These are phyloP conservation scores for Yamadazyma dushanensis DNA, from an alignment of 1,139 yeast genomes.

Conservation along the genomic window DNA sequence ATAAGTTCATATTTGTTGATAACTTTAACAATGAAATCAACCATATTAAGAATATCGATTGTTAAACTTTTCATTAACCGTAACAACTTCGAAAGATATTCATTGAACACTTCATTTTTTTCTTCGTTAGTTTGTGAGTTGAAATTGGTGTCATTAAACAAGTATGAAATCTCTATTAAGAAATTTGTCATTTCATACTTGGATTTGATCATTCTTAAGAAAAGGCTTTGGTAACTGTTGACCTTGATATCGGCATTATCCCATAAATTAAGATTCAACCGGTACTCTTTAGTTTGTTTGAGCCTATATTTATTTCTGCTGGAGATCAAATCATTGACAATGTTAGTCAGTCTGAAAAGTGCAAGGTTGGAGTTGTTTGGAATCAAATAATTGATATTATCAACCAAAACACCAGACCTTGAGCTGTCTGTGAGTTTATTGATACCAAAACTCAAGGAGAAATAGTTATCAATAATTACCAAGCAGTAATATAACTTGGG, in stretches of 20 bases:
- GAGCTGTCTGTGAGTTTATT: slow-evolving; percentile 35
- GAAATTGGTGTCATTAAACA: slow-evolving; percentile 10
- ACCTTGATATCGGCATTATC: slow-evolving; percentile 4
- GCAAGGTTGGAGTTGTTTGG: slow-evolving; percentile 18
- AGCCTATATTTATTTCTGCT: slow-evolving; percentile 17
- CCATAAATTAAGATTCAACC: slow-evolving; percentile 8
- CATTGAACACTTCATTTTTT: slow-evolving; percentile 43
- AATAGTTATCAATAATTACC: slow-evolving; percentile 54
- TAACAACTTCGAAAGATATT: slow-evolving; percentile 46
- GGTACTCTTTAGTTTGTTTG: slow-evolving; percentile 10
- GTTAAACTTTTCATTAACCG: slow-evolving; percentile 44
- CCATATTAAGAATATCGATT: slow-evolving; percentile 35
- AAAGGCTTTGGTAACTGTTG: slow-evolving; percentile 8
- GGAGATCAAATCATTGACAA: slow-evolving; percentile 20
- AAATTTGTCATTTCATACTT: slow-evolving; percentile 20
- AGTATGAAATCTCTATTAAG: slow-evolving; percentile 18
- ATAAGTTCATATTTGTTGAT: slow-evolving; percentile 18
- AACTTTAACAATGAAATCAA: slow-evolving; percentile 23
- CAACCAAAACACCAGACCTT: slow-evolving; percentile 17
- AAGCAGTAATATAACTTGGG: slow-evolving; percentile 53
- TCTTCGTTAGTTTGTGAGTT: slow-evolving; percentile 29
- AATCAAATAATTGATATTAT: slow-evolving; percentile 17
- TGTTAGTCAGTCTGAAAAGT: slow-evolving; percentile 16
- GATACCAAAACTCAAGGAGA: slow-evolving; percentile 57
- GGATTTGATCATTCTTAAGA: slow-evolving; percentile 17